phyloP scores from a whole-genome alignment of 192 early-diverging fungal species.

The Kappamyces sp. region DNA sequence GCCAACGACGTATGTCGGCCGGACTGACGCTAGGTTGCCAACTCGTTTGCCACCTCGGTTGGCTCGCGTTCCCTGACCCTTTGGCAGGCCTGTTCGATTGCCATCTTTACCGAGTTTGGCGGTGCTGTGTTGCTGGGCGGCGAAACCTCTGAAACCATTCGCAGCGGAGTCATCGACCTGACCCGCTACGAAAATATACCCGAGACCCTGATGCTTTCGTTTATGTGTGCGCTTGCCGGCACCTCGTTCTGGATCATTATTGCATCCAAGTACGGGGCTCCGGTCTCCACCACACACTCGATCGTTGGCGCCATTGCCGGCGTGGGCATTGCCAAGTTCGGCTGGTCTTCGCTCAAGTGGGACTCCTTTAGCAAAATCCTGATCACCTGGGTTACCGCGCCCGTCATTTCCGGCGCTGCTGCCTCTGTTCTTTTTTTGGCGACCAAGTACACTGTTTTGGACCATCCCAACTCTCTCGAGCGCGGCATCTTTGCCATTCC shows the following conservation, averaged over 20 bases:
- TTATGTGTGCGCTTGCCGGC: conserved; percentile 74
- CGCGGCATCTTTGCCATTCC: conserved; percentile 65
- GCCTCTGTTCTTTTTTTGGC: conserved; percentile 60
- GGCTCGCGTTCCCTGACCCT: conserved; percentile 73
- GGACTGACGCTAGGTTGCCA: conserved; percentile 45
- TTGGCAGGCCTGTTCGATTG: conserved; percentile 67
- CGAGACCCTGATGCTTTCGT: conserved; percentile 74
- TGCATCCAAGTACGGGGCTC: conserved; percentile 59
- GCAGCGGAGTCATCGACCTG: conserved; percentile 63
- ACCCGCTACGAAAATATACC: conserved; percentile 51
- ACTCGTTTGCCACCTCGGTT: conserved; percentile 81
- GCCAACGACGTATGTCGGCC: conserved; percentile 61
- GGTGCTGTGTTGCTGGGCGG: conserved; percentile 74
- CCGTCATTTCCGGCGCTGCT: conserved; percentile 58
- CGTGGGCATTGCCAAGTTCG: conserved; percentile 50
- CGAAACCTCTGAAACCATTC: conserved; percentile 71
- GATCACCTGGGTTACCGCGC: conserved; percentile 72
- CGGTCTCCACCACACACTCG: conserved; percentile 76
- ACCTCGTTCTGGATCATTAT: conserved; percentile 71
- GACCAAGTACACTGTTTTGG: conserved; percentile 47
- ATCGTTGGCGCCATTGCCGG: conserved; percentile 76
- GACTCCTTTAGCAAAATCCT: conserved; percentile 38
- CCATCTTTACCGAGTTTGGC: conserved; percentile 75
- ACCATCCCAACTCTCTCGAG: conserved; percentile 49
- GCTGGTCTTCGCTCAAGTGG: conserved; percentile 26